Base-by-base conservation (phyloP, 2,329 filamentous ascomycete species). In the Coleophoma crateriformis region DNA sequence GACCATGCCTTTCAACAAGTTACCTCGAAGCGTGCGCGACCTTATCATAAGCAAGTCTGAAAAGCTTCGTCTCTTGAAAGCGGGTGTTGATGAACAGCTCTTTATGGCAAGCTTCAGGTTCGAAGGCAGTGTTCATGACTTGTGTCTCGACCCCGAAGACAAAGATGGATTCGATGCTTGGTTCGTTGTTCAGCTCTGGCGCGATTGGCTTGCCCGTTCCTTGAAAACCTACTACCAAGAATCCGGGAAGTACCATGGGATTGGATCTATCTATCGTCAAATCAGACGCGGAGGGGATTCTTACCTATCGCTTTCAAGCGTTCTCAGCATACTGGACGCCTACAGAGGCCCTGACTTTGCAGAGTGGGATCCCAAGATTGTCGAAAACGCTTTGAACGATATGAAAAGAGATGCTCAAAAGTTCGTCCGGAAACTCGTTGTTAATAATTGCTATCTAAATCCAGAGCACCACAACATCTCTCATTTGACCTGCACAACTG, bases 101-200 rank as follows among this genome's bases (percentile, higher is more conserved):
- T 55, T 58, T 10, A 46, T 17, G 14, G 56, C 32, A 14, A 49
- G 48, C 8, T 35, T 61, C 11, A 12, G 17, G 1, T 20, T 55
- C 11, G 38, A 50, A 2, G 45, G 46, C 2, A 19, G 7, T 11
- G 10, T 4, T 19, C 17, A 46, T 1, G 47, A 51, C 13, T 14
- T 57, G 1, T 45, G 32, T 5, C 38, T 58, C 4, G 34, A 34
- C 6, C 33, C 33, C 1, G 7, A 46, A 3, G 17, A 52, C 3
- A 52, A 52, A 13, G 63, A 71, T 46, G 45, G 64, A 3, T 52
- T 48, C n/a, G 47, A 54, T n/a, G 41, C 51, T 2, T 61, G 56
- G 51, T 34, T 54, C 22, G 33, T 60, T 8, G 54, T 53, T 4
- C 51, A 55, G 22, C 20, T 52, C 5, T 64, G 60, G 60, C 52